These are phyloP conservation scores for Cutaneotrichosporon dermatis DNA, from an alignment of 1,284 basidiomycete species.

Conservation along the genomic window DNA sequence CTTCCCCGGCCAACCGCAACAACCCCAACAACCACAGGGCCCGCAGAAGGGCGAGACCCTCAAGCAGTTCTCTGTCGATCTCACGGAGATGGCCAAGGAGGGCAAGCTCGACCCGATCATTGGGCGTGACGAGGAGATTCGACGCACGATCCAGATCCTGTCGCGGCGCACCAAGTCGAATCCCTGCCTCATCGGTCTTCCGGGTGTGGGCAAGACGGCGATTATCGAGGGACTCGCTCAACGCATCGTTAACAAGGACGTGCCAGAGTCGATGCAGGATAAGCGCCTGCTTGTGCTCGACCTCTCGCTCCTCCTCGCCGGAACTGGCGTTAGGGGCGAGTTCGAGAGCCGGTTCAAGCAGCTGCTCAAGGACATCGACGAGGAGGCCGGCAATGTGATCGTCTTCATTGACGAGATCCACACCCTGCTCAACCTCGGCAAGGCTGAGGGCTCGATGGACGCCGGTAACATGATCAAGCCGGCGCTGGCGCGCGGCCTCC, in stretches of 20 bases:
- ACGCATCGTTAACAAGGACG: constrained; percentile 81
- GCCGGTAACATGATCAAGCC: constrained; percentile 63
- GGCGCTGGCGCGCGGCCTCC: constrained; percentile 75
- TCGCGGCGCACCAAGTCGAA: constrained; percentile 81
- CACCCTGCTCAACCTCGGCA: constrained; percentile 61
- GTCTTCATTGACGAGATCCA: constrained; percentile 89
- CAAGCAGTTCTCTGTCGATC: constrained; percentile 77
- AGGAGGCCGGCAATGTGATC: constrained; percentile 62
- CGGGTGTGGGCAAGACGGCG: constrained; percentile 86
- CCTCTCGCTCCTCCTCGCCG: constrained; percentile 73
- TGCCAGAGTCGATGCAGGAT: constrained; percentile 79
- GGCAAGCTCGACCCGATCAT: constrained; percentile 88
- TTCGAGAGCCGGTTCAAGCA: constrained; percentile 91
- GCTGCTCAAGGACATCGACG: constrained; percentile 79
- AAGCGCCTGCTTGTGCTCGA: constrained; percentile 80
- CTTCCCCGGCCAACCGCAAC: constrained; percentile 9
- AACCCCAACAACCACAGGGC: constrained; percentile 22
- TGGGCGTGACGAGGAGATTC: constrained; percentile 85
- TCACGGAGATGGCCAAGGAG: constrained; percentile 73
- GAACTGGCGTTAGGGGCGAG: constrained; percentile 80
- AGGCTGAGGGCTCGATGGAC: constrained; percentile 85
- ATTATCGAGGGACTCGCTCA: constrained; percentile 83
- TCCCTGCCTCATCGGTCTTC: constrained; percentile 57
- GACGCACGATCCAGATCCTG: constrained; percentile 73
- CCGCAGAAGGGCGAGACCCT: constrained; percentile 70